Conservation (phyloP, 305 asterid genomes). For the Fraxinus xanthoxyloides region DNA sequence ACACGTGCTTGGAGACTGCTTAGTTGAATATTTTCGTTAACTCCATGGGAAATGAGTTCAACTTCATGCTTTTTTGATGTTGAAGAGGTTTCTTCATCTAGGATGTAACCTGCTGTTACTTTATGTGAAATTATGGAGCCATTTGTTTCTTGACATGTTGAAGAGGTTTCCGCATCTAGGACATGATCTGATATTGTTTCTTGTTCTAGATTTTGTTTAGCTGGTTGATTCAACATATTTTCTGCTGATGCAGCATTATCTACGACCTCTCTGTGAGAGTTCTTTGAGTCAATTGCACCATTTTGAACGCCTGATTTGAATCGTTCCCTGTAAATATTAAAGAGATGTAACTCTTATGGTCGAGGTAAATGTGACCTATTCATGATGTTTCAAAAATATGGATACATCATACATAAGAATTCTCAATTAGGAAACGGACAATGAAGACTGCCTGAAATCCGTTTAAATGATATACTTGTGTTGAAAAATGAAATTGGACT, state of each 20-base stretch:
- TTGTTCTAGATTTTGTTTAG: constrained; percentile 12
- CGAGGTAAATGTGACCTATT: not conserved
- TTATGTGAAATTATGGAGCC: constrained; percentile 11
- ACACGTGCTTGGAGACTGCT: not conserved
- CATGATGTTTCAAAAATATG: not conserved
- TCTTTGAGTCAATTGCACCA: constrained; percentile 21
- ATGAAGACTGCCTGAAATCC: not conserved
- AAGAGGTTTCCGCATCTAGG: constrained; percentile 23
- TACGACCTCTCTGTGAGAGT: constrained; percentile 24
- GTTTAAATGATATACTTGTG: not conserved
- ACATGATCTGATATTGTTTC: constrained; percentile 14
- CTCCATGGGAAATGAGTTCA: constrained; percentile 15
- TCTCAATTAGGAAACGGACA: not conserved
- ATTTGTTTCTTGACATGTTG: constrained; percentile 7
- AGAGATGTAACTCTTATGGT: not conserved
- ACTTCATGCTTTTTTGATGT: constrained; percentile 19
- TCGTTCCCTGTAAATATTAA: constrained; percentile 41
- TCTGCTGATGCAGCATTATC: constrained; percentile 19
- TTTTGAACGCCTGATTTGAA: constrained; percentile 28
- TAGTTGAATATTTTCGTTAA: constrained; percentile 12
- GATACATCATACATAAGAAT: not conserved
- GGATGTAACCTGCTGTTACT: constrained; percentile 8
- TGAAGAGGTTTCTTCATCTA: constrained; percentile 20
- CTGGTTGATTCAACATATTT: constrained; percentile 6
- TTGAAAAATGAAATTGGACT: not conserved